Evolutionary conservation across 257 asterid species (phyloP).

Genomic region (Gardenia jasminoides): DNA sequence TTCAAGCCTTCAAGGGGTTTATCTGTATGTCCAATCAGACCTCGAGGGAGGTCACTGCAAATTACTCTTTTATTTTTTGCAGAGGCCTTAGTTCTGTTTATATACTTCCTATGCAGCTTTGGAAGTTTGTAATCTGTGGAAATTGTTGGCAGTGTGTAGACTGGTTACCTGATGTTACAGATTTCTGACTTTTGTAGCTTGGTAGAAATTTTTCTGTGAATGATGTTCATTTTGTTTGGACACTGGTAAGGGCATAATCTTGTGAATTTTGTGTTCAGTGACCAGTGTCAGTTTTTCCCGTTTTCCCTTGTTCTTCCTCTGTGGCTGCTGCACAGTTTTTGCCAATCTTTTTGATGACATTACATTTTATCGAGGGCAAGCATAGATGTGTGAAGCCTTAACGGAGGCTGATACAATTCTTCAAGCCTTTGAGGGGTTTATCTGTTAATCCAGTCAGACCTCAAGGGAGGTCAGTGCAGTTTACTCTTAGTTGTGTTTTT

Average conservation of each 20-base stretch:
- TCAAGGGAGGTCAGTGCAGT: neutral
- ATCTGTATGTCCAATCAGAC: neutral
- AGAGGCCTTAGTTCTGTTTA: neutral
- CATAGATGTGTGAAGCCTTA: neutral
- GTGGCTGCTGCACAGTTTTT: neutral
- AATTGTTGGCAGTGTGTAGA: neutral
- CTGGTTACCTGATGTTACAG: neutral
- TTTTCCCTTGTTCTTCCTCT: no score
- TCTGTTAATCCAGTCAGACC: neutral
- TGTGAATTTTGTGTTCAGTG: neutral
- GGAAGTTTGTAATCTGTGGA: neutral
- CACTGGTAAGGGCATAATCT: neutral
- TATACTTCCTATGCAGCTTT: neutral
- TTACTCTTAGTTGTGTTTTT: neutral
- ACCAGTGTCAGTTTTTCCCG: no score
- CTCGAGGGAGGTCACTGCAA: neutral
- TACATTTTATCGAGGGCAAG: neutral
- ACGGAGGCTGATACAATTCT: neutral
- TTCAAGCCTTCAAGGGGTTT: no score
- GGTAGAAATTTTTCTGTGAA: no score
- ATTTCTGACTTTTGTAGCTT: neutral
- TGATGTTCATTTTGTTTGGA: neutral
- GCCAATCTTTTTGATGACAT: neutral
- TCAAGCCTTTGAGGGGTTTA: no score
- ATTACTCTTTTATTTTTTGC: neutral